Percentiles rank a stretch among this genome's conserved stretches.
These are phyloP conservation scores for Scedosporium boydii DNA, from an alignment of 2,329 filamentous ascomycete genomes.

Conservation along the genomic window DNA sequence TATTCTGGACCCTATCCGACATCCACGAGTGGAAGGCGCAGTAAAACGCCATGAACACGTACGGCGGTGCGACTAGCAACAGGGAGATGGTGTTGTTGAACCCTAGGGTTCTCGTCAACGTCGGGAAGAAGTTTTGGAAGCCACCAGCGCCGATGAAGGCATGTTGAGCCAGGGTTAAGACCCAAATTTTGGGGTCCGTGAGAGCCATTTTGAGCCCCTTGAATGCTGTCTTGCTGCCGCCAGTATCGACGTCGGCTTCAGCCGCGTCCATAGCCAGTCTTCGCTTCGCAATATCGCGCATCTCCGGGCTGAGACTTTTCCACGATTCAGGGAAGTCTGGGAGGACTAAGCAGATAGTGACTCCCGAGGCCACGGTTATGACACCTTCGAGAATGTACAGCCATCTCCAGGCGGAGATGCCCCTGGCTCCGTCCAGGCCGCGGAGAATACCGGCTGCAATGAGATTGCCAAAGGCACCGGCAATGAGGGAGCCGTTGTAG, in stretches of 20 bases:
- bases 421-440: constrained; percentile 31
- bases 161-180: constrained; percentile 18
- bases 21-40: constrained; percentile 32
- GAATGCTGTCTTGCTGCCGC: constrained; percentile 35
- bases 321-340: constrained; percentile 32
- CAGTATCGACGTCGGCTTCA: constrained; percentile 37
- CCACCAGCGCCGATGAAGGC: constrained; percentile 9
- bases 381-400: constrained; percentile 36
- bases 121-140: constrained; percentile 10
- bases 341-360: constrained; percentile 15
- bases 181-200: constrained; percentile 37
- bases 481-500: constrained; percentile 20
- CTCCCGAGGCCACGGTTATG: constrained; percentile 17
- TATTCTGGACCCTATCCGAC: constrained; percentile 6
- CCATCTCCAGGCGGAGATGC: constrained; percentile 41
- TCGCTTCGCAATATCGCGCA: constrained; percentile 24
- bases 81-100: constrained; percentile 6
- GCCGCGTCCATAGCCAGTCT: constrained; percentile 36
- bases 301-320: constrained; percentile 28
- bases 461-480: constrained; percentile 20
- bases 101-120: constrained; percentile 7
- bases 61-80: constrained; percentile 28
- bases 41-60: constrained; percentile 37
- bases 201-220: constrained; percentile 41
- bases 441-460: constrained; percentile 20